These are phyloP conservation scores for Actinomucor elegans DNA, from an alignment of 371 early-diverging fungal genomes.

Conservation along the genomic window DNA sequence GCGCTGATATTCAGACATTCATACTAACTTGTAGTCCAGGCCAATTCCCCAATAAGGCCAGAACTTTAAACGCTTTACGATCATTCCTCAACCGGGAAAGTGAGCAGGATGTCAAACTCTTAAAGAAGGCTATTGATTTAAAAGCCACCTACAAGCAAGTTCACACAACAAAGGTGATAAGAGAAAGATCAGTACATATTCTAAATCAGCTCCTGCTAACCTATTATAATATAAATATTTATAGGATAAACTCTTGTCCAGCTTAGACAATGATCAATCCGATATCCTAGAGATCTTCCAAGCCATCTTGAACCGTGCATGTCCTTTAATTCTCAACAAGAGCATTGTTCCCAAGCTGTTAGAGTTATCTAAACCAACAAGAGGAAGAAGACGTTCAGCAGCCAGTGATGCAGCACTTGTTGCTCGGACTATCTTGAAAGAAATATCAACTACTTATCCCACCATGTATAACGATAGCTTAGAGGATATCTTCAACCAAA, in stretches of 20 bases:
- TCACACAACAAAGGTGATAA: conserved; percentile 24
- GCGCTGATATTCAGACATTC: too few relatives aligned
- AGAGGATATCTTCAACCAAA: conserved; percentile 9
- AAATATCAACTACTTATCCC: conserved; percentile 20
- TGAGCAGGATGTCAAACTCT: conserved; percentile 18
- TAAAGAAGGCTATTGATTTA: conserved; percentile 20
- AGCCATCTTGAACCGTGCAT: conserved; percentile 63
- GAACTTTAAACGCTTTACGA: conserved; percentile 28
- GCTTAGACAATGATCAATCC: conserved; percentile 61
- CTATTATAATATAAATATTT: not conserved
- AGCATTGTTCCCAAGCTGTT: conserved; percentile 25
- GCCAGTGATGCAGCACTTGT: conserved; percentile 11
- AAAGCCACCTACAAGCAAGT: conserved; percentile 32
- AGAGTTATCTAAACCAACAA: conserved; percentile 3
- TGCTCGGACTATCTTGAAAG: conserved; percentile 31
- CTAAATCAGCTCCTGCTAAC: not conserved
- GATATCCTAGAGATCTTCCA: conserved; percentile 68
- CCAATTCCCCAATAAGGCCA: conserved; percentile 62
- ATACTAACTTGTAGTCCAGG: not conserved
- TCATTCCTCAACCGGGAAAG: conserved; percentile 23
- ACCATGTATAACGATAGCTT: conserved; percentile 12
- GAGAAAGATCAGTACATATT: too few relatives aligned
- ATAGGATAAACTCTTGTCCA: conserved; percentile 65
- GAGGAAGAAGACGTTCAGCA: conserved; percentile 19
- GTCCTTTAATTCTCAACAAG: conserved; percentile 50